Evolutionary conservation across 1,284 basidiomycete species (phyloP), one percentile per base, ranked within the genome.

Genomic region (Agaricales sp.): DNA sequence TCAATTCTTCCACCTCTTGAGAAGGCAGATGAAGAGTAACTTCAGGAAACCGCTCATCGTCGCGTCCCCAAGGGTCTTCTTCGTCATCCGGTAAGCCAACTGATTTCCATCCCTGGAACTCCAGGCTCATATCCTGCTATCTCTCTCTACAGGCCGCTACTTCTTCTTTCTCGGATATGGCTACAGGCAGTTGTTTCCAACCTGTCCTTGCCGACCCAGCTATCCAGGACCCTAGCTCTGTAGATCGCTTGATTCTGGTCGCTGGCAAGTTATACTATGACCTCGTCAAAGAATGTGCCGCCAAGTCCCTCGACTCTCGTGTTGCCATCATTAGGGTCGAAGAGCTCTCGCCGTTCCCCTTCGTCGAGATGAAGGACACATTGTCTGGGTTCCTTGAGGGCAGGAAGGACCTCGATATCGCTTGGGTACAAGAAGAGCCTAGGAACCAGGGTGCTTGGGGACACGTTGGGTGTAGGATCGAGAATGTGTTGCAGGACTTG

Each of bases 251-350:
- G 2, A 67, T 83, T 13, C 59, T 83, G 25, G 63, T 89, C 51
- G 76, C 80, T 0, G 92, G 92, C 20, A 94, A 94, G 67, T 66
- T 92, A 8, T 93, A 89, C 67, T 93, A 93, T 63, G 88, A 92
- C 35, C 77, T 94, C 14, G 64, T 75, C 48, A 87, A 87, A 53
- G 78, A 83, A 51, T 74, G 89, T 2, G 61, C 74, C 39, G 64
- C 70, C 12, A 73, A 72, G 0, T 67, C 66, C 1, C 59, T 80
- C 19, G 66, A 73, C n/a, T 63, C 67, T 38, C 54, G 63, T 2
- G 73, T 90, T 1, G 80, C 82, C 0, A 71, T 93, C 53, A 65
- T 93, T 21, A 79, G 91, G 12, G 61, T 93, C 50, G 92, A 93
- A 59, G 91, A 93, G 61, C 70, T 94, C 3, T 78, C 81, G 8